Evolutionary conservation across 345 rosid genomes (phyloP).

Genomic region (Reutealis trisperma): DNA sequence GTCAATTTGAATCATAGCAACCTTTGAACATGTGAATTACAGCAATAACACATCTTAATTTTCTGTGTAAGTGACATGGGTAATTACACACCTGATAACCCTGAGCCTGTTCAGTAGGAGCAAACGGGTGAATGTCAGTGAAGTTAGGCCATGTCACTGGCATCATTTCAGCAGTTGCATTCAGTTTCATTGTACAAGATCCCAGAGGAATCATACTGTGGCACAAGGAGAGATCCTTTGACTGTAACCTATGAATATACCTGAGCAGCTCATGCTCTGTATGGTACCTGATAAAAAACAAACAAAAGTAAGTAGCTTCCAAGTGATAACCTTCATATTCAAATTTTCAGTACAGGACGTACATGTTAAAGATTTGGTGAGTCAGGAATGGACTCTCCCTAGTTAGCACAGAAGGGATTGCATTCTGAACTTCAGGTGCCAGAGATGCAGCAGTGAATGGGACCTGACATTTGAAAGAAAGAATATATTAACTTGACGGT

Average conservation of each 20-base stretch:
- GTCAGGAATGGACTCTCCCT: constrained; percentile 82
- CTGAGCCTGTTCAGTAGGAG: constrained; percentile 75
- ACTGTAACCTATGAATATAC: constrained; percentile 69
- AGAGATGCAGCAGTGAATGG: constrained; percentile 82
- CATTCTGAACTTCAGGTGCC: constrained; percentile 72
- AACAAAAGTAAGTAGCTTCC: constrained; percentile 19
- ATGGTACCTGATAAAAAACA: constrained; percentile 57
- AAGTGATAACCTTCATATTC: constrained; percentile 17
- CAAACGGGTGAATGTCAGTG: constrained; percentile 89
- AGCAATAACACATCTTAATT: background rate
- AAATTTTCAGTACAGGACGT: constrained; percentile 26
- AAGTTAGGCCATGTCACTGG: constrained; percentile 94
- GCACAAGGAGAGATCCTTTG: constrained; percentile 95
- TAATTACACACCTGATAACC: constrained; percentile 76
- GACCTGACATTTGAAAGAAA: constrained; percentile 51
- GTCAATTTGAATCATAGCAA: background rate
- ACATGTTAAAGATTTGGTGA: constrained; percentile 87
- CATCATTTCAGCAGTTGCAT: constrained; percentile 97
- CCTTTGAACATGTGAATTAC: background rate
- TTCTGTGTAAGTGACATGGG: constrained; percentile 1
- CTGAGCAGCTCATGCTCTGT: constrained; percentile 96
- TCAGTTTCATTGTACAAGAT: constrained; percentile 97
- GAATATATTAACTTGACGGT: constrained; percentile 2
- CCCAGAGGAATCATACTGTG: constrained; percentile 99
- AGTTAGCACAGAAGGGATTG: constrained; percentile 67